Conservation (phyloP, 257 asterid genomes). For the Primulina huaijiensis region DNA sequence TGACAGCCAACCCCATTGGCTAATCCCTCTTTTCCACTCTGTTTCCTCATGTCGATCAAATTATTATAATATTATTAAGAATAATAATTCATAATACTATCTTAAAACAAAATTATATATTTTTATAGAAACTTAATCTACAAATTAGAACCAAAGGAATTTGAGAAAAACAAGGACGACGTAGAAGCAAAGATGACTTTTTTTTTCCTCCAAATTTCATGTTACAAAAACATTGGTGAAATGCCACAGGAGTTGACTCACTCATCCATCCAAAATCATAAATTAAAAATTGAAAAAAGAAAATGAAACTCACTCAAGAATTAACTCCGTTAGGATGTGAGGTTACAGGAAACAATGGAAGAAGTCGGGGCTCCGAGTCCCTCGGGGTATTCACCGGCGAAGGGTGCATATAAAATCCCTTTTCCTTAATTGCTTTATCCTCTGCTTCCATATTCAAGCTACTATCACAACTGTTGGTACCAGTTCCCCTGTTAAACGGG, state of each 20-base stretch:
- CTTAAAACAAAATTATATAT: background rate
- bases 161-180: background rate
- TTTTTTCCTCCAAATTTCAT: slow-evolving; percentile 32
- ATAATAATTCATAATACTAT: slow-evolving; percentile 17
- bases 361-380: slow-evolving; percentile 82
- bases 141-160: background rate
- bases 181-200: slow-evolving; percentile 25
- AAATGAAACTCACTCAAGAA: slow-evolving; percentile 43
- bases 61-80: too few relatives aligned
- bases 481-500: slow-evolving; percentile 58
- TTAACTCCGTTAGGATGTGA: slow-evolving; percentile 52
- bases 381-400: slow-evolving; percentile 81
- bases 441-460: slow-evolving; percentile 59
- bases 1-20: slow-evolving; percentile 33
- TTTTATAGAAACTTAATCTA: slow-evolving; percentile 2
- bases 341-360: slow-evolving; percentile 78
- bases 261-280: slow-evolving; percentile 37
- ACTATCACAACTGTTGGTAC: slow-evolving; percentile 22
- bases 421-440: slow-evolving; percentile 71
- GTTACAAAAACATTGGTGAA: slow-evolving; percentile 27
- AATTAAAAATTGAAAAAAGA: slow-evolving; percentile 22
- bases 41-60: slow-evolving; percentile 34
- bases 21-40: slow-evolving; percentile 28
- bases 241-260: slow-evolving; percentile 25
- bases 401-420: slow-evolving; percentile 77